Base-by-base conservation (phyloP, 1,139 yeast species). In the Debaryomycetaceae sp. region DNA sequence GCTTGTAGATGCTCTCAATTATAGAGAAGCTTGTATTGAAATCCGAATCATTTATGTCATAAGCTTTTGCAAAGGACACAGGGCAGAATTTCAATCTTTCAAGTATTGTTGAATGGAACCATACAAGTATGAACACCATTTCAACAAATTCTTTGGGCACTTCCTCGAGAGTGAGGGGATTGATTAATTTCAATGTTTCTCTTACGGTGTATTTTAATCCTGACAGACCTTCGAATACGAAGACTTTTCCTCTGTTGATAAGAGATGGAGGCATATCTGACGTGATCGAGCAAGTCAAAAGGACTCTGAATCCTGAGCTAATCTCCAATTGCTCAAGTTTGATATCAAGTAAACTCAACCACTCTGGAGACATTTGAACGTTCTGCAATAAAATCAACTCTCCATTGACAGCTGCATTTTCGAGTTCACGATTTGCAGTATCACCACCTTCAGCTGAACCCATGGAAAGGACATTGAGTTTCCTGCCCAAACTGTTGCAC, bases 11-110 rank as follows among this genome's bases (percentile, higher is more conserved):
- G 37, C 66, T 61, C 36, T 72, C 73, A 31, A 85, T 61, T 3
- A 81, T 69, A 41, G 56, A 59, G 9, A 70, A 51, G 1, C 80
- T 83, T 34, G 80, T 71, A n/a, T 69, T 68, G 48, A 84, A 77
- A 58, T 90, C 97, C n/a, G 83, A 66, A 48, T 87, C 89, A 56
- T 81, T 86, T 54, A 89, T 78, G 49, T 86, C 95, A 57, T 87
- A 85, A 6, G 54, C 57, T 53, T 77, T 76, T 1, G 67, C 56
- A 64, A 87, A 86, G 0, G 95, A 87, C 6, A 77, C 58, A 0
- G 93, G 90, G 1, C 73, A 73, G 51, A 74, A 84, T 39, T 84
- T 71, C 38, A 78, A 62, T 44, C 88, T 65, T 48, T 84, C 89
- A 38, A 74, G 72, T 4, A 88, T 55, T 1, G 84, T 55, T 0